Base-by-base conservation (phyloP, 768 basidiomycete species). In the Gymnopilus junonius region DNA sequence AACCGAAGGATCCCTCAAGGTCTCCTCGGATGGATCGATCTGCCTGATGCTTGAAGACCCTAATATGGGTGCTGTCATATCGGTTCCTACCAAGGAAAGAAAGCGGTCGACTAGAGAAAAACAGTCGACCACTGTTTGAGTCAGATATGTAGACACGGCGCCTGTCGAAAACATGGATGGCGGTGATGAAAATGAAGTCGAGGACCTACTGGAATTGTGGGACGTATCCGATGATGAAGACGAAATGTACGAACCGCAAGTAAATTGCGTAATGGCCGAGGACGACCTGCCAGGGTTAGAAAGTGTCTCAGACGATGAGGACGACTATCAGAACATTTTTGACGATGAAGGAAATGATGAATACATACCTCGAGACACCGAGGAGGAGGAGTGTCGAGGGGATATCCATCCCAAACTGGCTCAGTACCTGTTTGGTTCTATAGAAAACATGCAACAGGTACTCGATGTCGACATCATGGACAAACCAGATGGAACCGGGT, bases 41-140 rank as follows among this genome's bases (percentile, higher is more conserved):
- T 48, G 48, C 6, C 20, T 70, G 2, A 68, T 63, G 0, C 39
- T 72, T 8, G 34, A 20, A 7, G 66, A 70, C 34, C 71, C 71
- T 0, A 70, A 70, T 12, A 55, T 67, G 1, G 25, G 50, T 0
- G 57, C 55, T 5, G 29, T 65, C 0, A 62, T 69, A 12, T 63
- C 66, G 0, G 21, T 69, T 3, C 69, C 65, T 1, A 66, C 65
- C 45, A 4, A 25, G 2, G 59, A 50, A 27, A 58, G 58, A n/a
- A n/a, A n/a, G 6, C 35, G 29, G 11, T 45, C 29, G 15, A 21
- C 12, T 8, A n/a, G 34, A 32, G 34, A 32, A 59, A 8, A 39
- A 17, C 6, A n/a, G 21, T 11, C 53, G n/a, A 34, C 25, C 37
- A 29, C 3, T 31, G 6, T n/a, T n/a, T 27, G 34, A 8, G 42